phyloP scores from a whole-genome alignment of 140 eudicot genomes.

The Bidens hawaiensis region DNA sequence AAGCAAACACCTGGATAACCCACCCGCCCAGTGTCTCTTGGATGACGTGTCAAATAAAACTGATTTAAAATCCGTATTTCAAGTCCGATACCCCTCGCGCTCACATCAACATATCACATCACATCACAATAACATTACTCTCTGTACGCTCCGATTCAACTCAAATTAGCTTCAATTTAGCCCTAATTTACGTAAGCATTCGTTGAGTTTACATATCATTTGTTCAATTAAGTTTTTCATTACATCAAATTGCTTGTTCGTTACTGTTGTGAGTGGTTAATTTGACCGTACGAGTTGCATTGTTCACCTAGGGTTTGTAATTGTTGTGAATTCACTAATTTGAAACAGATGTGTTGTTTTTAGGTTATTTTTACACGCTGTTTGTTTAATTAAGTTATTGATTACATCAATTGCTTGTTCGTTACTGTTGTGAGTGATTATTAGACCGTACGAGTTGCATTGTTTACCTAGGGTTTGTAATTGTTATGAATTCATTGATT shows the following conservation, averaged over 20 bases:
- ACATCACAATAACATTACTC: background rate
- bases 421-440: too few relatives aligned
- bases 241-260: too few relatives aligned
- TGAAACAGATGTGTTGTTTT: too few relatives aligned
- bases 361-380: too few relatives aligned
- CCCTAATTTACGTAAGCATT: constrained; percentile 12
- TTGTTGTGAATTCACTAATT: too few relatives aligned
- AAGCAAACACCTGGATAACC: constrained; percentile 2
- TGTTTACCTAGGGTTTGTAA: background rate
- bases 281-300: too few relatives aligned
- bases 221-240: too few relatives aligned
- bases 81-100: constrained; percentile 51
- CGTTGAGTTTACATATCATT: too few relatives aligned
- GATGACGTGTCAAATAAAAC: constrained; percentile 52
- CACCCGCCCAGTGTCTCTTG: constrained; percentile 29
- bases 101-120: background rate
- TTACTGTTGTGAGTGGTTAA: too few relatives aligned
- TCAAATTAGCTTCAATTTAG: constrained; percentile 16
- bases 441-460: constrained; percentile 16
- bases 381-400: too few relatives aligned
- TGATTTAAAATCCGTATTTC: constrained; percentile 54
- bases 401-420: background rate
- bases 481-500: too few relatives aligned
- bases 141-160: constrained; percentile 11
- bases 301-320: too few relatives aligned